Evolutionary conservation across 257 asterid species (phyloP).

Genomic region (Coffea canephora): DNA sequence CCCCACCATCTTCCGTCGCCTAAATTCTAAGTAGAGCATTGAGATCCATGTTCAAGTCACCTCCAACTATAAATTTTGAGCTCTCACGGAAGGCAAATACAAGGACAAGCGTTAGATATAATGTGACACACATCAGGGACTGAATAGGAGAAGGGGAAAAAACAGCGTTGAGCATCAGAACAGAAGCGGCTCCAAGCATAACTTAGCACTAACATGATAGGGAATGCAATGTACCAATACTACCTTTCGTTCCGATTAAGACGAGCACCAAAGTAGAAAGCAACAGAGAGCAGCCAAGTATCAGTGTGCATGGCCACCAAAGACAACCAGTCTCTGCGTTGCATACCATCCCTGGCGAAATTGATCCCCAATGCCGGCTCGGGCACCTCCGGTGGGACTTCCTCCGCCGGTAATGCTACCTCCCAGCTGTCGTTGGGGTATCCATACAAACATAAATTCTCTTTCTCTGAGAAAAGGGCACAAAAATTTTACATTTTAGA

Average conservation of each 20-base stretch:
- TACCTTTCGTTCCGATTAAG: constrained; percentile 37
- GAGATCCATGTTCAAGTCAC: neutral
- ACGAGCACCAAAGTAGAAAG: constrained; percentile 38
- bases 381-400: constrained; percentile 36
- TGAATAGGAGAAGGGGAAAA: neutral
- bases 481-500: neutral
- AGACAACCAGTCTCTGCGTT: constrained; percentile 33
- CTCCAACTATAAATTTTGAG: neutral
- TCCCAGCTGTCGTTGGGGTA: constrained; percentile 36
- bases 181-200: neutral
- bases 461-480: constrained; percentile 17
- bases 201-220: neutral
- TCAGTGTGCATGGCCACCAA: constrained; percentile 33
- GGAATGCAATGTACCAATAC: neutral
- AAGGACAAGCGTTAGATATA: too few relatives aligned
- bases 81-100: too few relatives aligned
- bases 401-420: constrained; percentile 38
- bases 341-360: constrained; percentile 39
- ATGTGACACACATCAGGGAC: too few relatives aligned
- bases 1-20: neutral
- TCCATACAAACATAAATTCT: constrained; percentile 37
- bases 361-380: constrained; percentile 38
- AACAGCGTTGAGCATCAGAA: neutral
- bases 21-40: neutral
- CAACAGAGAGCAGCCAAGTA: constrained; percentile 31